Evolutionary conservation across 1,284 basidiomycete genomes (phyloP), one percentile per base, ranked within the genome.

Genomic region (Bothia castanella): DNA sequence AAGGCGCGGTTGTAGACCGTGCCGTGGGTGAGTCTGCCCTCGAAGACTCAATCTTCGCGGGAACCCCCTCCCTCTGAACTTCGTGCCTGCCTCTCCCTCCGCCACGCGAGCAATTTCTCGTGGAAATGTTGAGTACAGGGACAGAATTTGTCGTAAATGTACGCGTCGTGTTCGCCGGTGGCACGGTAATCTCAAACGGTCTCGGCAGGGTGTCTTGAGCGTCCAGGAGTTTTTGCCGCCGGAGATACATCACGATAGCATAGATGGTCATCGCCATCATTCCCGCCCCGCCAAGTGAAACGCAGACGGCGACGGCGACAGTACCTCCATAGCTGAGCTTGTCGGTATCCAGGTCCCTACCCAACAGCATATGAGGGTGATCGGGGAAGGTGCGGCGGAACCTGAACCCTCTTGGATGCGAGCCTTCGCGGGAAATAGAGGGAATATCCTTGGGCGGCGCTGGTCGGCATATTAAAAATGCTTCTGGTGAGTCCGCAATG

Each of bases 201-300:
- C 64, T 63, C 10, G 66, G 64, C 20, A 49, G 50, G 16, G 59
- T 59, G 19, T 68, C 63, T 39, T 64, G 63, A 2, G 55, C 56
- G 35, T 42, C 48, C 27, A 55, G 23, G 23, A 48, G 2, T 14
- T 53, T 52, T 36, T 29, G 51, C 32, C 53, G 54, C 25, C 45
- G 55, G 20, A 55, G 57, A 37, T 25, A 45, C 35, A 30, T 51
- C 19, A 59, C 17, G 32, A 58, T 36, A 34, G 35, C 49, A 42
- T 47, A 53, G 42, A 52, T 45, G 19, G 27, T 34, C n/a, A 49
- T 31, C 20, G 34, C 45, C 31, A 63, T 10, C 10, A 67, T 21
- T 9, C 49, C 55, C 8, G 35, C 41, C 5, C 62, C 64, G 4
- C 54, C 61, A 5, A 64, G n/a, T 23, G 64, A 65, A 32, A 48